A percentile compares a stretch with the other conserved stretches of the same genome.
phyloP scores from a whole-genome alignment of 2,329 filamentous ascomycete species.

The Clonostachys solani region DNA sequence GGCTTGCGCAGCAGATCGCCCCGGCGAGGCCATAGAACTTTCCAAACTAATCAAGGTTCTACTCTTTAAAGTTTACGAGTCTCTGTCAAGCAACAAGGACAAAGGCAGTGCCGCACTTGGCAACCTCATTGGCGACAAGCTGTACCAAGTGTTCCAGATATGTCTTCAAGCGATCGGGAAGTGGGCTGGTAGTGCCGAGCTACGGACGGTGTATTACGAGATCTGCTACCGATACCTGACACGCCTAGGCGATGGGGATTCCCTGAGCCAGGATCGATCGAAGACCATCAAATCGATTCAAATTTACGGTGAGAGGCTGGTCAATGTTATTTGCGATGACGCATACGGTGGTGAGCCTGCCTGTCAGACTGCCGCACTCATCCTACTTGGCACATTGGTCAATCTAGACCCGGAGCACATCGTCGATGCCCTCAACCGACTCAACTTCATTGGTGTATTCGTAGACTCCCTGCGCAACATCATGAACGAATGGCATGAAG shows the following conservation, averaged over 20 bases:
- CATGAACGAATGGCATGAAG: conserved; percentile 64
- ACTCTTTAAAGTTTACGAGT: conserved; percentile 66
- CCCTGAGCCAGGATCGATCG: conserved; percentile 38
- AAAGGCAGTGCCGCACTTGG: conserved; percentile 44
- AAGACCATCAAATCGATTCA: conserved; percentile 71
- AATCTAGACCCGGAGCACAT: conserved; percentile 69
- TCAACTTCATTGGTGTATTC: conserved; percentile 88
- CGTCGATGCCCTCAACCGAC: conserved; percentile 72
- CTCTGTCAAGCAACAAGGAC: conserved; percentile 26
- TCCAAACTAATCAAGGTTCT: conserved; percentile 72
- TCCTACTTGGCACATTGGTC: conserved; percentile 77
- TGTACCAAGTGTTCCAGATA: conserved; percentile 88
- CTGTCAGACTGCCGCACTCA: conserved; percentile 80
- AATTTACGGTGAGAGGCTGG: conserved; percentile 67
- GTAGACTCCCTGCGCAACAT: conserved; percentile 83
- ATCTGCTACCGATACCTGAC: conserved; percentile 85
- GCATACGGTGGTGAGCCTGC: conserved; percentile 78
- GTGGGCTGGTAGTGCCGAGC: conserved; percentile 62
- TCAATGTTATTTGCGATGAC: conserved; percentile 89
- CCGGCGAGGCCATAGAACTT: conserved; percentile 69
- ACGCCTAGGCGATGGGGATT: conserved; percentile 56
- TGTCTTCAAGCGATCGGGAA: conserved; percentile 76
- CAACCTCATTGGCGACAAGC: conserved; percentile 79
- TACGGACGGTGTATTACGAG: conserved; percentile 85
- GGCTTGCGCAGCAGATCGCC: conserved; percentile 63